Conservation (phyloP, 2,329 filamentous ascomycete genomes). For the Colletotrichum tanaceti region DNA sequence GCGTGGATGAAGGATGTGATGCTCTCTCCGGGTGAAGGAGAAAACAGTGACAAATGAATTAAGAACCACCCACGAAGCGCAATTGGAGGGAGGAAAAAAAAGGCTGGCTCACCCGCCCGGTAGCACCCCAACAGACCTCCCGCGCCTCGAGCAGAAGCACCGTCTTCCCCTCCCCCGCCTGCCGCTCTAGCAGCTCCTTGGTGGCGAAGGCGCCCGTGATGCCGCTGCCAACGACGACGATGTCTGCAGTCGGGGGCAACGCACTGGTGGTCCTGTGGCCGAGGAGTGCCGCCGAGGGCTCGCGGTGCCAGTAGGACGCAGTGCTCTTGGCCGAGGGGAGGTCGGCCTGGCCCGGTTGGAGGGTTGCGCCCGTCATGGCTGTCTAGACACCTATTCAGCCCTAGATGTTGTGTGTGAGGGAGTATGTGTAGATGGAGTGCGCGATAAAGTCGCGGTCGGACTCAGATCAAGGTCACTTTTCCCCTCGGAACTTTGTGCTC, state of each 20-base stretch:
- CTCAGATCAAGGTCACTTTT: too few relatives aligned
- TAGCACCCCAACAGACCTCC: conserved; percentile 86
- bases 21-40: not conserved
- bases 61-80: not conserved
- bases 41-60: not conserved
- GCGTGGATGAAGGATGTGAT: not conserved
- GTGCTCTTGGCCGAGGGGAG: conserved; percentile 72
- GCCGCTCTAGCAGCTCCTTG: conserved; percentile 65
- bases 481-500: not conserved
- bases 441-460: not conserved
- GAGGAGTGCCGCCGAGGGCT: conserved; percentile 72
- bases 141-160: conserved; percentile 81
- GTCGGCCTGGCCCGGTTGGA: conserved; percentile 56
- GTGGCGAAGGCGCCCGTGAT: conserved; percentile 81
- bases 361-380: conserved; percentile 48
- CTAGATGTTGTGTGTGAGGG: not conserved
- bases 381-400: not conserved
- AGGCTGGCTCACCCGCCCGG: conserved; percentile 71
- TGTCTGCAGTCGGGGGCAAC: conserved; percentile 72
- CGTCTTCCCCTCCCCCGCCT: conserved; percentile 54
- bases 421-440: not conserved
- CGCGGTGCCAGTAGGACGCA: conserved; percentile 78
- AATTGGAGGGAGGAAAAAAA: not conserved
- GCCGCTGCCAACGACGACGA: conserved; percentile 79
- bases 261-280: conserved; percentile 75